Percentiles rank a stretch among this genome's conserved stretches.
Conservation (phyloP, 176 grass and related monocot genomes). For the Canna indica region DNA sequence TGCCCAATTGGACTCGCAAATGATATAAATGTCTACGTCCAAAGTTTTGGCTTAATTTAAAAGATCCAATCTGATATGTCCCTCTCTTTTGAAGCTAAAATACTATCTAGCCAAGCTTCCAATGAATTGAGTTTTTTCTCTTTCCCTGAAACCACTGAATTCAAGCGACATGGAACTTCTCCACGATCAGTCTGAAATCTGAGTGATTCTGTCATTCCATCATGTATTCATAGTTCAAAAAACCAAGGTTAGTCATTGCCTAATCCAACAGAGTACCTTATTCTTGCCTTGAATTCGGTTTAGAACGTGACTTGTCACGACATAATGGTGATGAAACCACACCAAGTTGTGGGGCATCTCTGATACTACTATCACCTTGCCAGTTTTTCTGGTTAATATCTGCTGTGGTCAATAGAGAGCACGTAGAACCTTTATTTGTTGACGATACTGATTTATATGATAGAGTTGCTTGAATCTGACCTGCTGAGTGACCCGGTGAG, state of each 20-base stretch:
- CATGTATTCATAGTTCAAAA: conserved; percentile 1
- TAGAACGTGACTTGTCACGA: not conserved
- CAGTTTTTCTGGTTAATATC: conserved; percentile 65
- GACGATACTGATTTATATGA: conserved; percentile 22
- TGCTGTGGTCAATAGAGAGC: conserved; percentile 11
- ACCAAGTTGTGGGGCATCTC: conserved; percentile 16
- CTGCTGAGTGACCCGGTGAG: conserved; percentile 13
- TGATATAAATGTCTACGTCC: not conserved
- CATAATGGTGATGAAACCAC: conserved; percentile 14
- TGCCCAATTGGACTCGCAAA: not conserved
- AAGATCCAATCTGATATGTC: not conserved
- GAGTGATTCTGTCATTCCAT: not conserved
- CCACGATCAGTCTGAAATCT: no score
- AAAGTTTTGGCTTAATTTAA: not conserved
- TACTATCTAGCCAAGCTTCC: no score
- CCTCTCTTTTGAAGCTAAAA: no score
- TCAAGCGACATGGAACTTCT: no score
- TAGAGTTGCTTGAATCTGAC: conserved; percentile 18
- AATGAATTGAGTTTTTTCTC: no score
- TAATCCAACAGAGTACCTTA: not conserved
- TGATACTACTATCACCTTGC: conserved; percentile 21
- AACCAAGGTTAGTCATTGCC: not conserved
- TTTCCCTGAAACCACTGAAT: no score
- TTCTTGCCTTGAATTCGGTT: not conserved
- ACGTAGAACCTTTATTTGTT: conserved; percentile 24